phyloP scores from a whole-genome alignment of 2,329 filamentous ascomycete genomes.

The Colletotrichum brevisporum region DNA sequence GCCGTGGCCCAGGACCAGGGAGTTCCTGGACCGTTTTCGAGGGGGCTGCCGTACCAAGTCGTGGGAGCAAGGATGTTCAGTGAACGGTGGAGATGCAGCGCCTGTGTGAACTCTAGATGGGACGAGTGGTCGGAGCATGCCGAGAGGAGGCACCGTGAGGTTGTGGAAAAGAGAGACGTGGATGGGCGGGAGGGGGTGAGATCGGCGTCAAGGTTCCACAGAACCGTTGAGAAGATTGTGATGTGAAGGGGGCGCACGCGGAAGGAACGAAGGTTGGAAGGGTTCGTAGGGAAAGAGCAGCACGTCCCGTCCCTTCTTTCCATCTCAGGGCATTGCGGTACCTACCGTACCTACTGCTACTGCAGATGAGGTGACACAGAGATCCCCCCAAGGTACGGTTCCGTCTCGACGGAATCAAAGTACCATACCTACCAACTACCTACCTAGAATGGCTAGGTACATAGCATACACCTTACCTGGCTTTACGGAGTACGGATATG shows the following conservation, averaged over 20 bases:
- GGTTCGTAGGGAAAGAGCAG: neutral
- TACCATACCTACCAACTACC: too few relatives aligned
- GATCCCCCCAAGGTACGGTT: conserved; percentile 1
- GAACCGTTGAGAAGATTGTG: conserved; percentile 13
- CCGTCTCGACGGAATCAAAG: neutral
- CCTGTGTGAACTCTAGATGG: conserved; percentile 19
- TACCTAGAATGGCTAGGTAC: too few relatives aligned
- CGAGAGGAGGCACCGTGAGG: conserved; percentile 2
- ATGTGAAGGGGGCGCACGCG: too few relatives aligned
- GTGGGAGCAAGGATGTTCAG: neutral
- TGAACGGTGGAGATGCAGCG: conserved; percentile 7
- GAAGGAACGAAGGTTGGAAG: too few relatives aligned
- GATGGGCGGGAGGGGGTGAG: too few relatives aligned
- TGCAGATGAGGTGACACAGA: conserved; percentile 27
- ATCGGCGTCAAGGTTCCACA: conserved; percentile 9
- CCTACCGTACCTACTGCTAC: neutral
- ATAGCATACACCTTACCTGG: too few relatives aligned
- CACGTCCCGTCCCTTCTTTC: too few relatives aligned
- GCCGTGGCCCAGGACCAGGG: too few relatives aligned
- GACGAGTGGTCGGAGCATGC: conserved; percentile 15
- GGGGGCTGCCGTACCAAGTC: too few relatives aligned
- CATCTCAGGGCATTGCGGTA: too few relatives aligned
- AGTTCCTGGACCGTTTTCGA: too few relatives aligned
- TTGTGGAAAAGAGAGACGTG: conserved; percentile 8
- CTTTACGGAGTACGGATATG: too few relatives aligned